These are phyloP conservation scores for Hypoxylon cercidicola DNA, from an alignment of 495 filamentous ascomycete species.

Conservation along the genomic window DNA sequence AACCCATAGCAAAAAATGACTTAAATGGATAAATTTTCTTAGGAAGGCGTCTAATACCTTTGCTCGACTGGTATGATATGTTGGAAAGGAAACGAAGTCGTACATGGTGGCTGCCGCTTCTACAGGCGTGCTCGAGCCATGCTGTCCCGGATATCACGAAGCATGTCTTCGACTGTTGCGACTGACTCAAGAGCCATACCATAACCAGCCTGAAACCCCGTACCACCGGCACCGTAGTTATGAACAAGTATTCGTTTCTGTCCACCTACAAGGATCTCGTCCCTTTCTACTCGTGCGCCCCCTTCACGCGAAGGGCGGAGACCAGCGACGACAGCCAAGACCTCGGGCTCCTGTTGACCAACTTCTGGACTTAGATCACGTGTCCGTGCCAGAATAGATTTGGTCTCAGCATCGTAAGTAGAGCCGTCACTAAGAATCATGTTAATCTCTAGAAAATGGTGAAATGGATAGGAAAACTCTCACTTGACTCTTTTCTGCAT, in stretches of 20 bases:
- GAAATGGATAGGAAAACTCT: slow-evolving; percentile 1
- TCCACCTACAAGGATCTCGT: slow-evolving; percentile 9
- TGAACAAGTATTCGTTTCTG: slow-evolving; percentile 67
- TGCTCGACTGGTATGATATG: no score
- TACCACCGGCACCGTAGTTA: slow-evolving; percentile 84
- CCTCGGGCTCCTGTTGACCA: slow-evolving; percentile 26
- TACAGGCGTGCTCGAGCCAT: neutral
- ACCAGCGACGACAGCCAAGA: slow-evolving; percentile 42
- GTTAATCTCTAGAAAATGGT: no score
- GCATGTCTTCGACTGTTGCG: slow-evolving; percentile 64
- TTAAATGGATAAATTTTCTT: no score
- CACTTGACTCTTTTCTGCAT: slow-evolving; percentile 45
- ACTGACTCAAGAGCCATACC: slow-evolving; percentile 69
- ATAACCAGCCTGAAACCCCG: slow-evolving; percentile 74
- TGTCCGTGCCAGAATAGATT: slow-evolving; percentile 47
- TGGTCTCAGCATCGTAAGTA: slow-evolving; percentile 36
- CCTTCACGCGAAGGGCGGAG: slow-evolving; percentile 47
- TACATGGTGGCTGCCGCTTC: slow-evolving; percentile 10
- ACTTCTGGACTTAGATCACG: slow-evolving; percentile 37
- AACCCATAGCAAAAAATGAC: no score
- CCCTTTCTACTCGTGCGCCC: slow-evolving; percentile 44
- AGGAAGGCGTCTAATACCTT: no score
- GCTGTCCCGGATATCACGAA: slow-evolving; percentile 34
- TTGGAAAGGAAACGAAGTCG: no score
- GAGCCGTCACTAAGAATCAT: slow-evolving; percentile 15